Base-by-base conservation (phyloP, 371 early-diverging fungal species). In the Amoeboaphelidium protococcarum region DNA sequence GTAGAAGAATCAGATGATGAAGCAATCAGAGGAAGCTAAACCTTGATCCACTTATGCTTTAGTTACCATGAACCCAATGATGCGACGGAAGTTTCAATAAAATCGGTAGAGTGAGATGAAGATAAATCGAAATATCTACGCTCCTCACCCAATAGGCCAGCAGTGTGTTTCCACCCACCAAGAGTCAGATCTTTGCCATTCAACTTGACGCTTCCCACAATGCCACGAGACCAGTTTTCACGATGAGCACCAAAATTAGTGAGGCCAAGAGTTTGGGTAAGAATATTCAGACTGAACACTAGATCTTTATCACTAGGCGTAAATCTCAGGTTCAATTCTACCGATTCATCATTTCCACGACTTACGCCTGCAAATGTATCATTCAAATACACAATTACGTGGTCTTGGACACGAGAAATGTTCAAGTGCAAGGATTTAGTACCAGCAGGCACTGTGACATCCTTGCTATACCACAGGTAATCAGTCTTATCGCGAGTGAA, bases 381-480 rank as follows among this genome's bases (percentile, higher is more conserved):
- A 12, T 24, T 25, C 25, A 6, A 20, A 25, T 46, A 25, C 31
- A 56, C 24, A 6, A 44, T 44, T 10, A 59, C 47, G 1, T 41
- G 21, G 1, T 23, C 13, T 2, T 26, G 26, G 13, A 31, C 48
- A 20, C 3, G 31, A 22, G 19, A 13, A 21, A 52, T 42, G 26
- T 47, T 42, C 46, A 50, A 43, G 23, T 54, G 52, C n/a, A n/a
- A n/a, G n/a, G n/a, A n/a, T n/a, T n/a, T n/a, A n/a, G n/a, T n/a
- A n/a, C n/a, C n/a, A n/a, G n/a, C n/a, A n/a, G n/a, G n/a, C n/a
- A n/a, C n/a, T n/a, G n/a, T n/a, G n/a, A n/a, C n/a, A n/a, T n/a
- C n/a, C n/a, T n/a, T n/a, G n/a, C n/a, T n/a, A 55, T 70, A 66
- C 67, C 67, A 70, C 50, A 65, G 43, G 51, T 67, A 68, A 51